Evolutionary conservation across 2,329 filamentous ascomycete species (phyloP).

Genomic region (Zasmidium angulare): DNA sequence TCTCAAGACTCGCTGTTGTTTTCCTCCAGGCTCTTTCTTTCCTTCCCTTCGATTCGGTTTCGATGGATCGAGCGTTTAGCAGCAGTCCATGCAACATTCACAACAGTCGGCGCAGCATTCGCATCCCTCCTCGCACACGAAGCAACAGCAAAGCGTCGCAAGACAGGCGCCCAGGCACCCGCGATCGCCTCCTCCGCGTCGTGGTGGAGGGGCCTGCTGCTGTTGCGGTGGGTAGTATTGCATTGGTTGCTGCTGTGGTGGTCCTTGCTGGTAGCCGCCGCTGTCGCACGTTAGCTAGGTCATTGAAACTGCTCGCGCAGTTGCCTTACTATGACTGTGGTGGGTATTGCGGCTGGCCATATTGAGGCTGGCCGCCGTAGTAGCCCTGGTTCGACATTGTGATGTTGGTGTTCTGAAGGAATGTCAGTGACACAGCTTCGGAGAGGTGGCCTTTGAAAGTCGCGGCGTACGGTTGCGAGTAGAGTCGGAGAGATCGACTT

Average conservation of each 20-base stretch:
- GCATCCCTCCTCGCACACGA: constrained; percentile 63
- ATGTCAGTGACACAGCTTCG: constrained; percentile 6
- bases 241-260: constrained; percentile 26
- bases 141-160: constrained; percentile 62
- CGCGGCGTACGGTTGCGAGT: background rate
- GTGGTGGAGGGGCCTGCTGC: constrained; percentile 47
- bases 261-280: constrained; percentile 31
- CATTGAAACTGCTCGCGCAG: background rate
- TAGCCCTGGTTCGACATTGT: constrained; percentile 46
- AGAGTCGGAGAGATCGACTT: too few relatives aligned
- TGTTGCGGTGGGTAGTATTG: constrained; percentile 42
- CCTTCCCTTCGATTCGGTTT: background rate
- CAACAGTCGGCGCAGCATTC: constrained; percentile 65
- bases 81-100: constrained; percentile 38
- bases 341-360: constrained; percentile 34
- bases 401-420: constrained; percentile 1
- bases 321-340: constrained; percentile 37
- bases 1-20: background rate
- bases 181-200: constrained; percentile 46
- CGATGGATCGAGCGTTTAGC: constrained; percentile 17
- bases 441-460: too few relatives aligned
- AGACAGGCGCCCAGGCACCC: constrained; percentile 56
- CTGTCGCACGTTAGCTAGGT: background rate
- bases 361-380: constrained; percentile 35
- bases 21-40: background rate